Base-by-base conservation (phyloP, 768 basidiomycete genomes). In the Auricularia auricula-judae region DNA sequence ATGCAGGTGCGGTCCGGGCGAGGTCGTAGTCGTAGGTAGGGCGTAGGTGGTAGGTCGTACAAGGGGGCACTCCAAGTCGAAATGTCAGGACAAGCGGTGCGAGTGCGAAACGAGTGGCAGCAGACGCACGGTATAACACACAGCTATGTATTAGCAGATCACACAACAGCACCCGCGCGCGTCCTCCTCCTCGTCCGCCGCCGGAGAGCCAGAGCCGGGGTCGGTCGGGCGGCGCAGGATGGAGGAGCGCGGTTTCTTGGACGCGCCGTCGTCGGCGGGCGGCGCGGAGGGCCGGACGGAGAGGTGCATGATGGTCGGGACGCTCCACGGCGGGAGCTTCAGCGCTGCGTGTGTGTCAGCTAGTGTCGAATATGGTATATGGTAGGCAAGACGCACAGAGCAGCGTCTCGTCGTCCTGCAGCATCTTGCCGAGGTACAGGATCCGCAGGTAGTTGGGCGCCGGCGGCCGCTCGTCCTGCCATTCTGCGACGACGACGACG, bases 371-470 rank as follows among this genome's bases (percentile, higher is more conserved):
- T n/a, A n/a, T n/a, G n/a, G n/a, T n/a, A n/a, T n/a, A n/a, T n/a
- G n/a, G n/a, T n/a, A n/a, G n/a, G n/a, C n/a, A n/a, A n/a, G n/a
- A 77, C 86, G 70, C 67, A 89, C 88, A 82, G 18, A 78, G 72
- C 16, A 92, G 77, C 2, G 86, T 88, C 63, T 91, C 89, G 36
- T 92, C 90, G 70, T 92, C 90, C 70, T 90, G 89, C n/a, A 91
- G 74, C 71, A 92, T 86, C 73, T 85, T 86, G 43, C 90, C 90
- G 4, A 91, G 76, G 72, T 91, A 86, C 1, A 91, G 77, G 43
- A 92, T 81, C 21, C 90, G 82, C 65, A 91, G 77, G 77, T 86
- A 88, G 3, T 86, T 85, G 0, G 90, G 90, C 16, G 86, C 86
- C 2, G 88, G 87, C 2, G 90, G 89, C 11, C 85, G 83, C 65